Evolutionary conservation across 2,329 filamentous ascomycete species (phyloP).

Genomic region (Sporothrix inflata): DNA sequence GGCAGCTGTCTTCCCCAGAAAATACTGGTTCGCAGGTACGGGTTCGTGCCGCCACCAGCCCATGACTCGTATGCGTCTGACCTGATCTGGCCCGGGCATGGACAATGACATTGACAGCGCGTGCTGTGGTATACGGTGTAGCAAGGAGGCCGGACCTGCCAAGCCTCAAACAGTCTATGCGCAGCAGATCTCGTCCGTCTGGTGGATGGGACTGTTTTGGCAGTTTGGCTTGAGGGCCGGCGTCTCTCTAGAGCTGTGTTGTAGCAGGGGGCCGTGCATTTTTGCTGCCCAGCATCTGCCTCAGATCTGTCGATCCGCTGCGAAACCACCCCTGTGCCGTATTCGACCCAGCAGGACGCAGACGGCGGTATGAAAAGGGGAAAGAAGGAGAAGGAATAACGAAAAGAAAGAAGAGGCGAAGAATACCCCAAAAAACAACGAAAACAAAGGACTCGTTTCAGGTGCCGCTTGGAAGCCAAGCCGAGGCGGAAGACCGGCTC

Average conservation of each 20-base stretch:
- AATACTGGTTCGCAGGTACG: conserved; percentile 13
- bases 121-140: neutral
- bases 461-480: conserved; percentile 10
- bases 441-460: conserved; percentile 2
- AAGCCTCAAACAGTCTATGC: conserved; percentile 21
- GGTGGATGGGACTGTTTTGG: conserved; percentile 1
- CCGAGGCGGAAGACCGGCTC: neutral
- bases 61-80: conserved; percentile 23
- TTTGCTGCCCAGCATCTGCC: neutral
- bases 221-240: neutral
- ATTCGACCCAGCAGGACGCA: neutral
- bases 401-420: neutral
- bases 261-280: neutral
- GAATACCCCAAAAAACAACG: neutral
- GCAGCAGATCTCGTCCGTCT: conserved; percentile 17
- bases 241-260: neutral
- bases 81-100: neutral
- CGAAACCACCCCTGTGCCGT: neutral
- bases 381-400: neutral
- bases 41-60: conserved; percentile 11
- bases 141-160: conserved; percentile 2
- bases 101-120: neutral
- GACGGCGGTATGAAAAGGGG: neutral
- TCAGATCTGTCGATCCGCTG: conserved; percentile 15
- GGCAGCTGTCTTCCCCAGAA: neutral